Conservation (phyloP, 495 filamentous ascomycete genomes). For the Penicillium ucsense region DNA sequence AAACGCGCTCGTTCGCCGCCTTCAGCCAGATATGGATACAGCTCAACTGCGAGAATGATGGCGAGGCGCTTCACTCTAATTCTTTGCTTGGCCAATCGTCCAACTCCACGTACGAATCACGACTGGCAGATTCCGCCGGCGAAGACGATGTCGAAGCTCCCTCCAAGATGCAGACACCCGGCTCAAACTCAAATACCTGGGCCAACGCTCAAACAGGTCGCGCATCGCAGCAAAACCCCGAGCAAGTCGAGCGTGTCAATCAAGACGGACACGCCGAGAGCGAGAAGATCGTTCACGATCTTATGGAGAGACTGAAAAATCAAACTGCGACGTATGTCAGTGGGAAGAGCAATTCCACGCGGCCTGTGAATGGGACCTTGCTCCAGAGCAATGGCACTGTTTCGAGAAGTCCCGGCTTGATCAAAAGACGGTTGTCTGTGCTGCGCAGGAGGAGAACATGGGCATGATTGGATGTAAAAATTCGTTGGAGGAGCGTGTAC, state of each 20-base stretch:
- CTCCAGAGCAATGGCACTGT: slow-evolving; percentile 12
- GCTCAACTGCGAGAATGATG: slow-evolving; percentile 17
- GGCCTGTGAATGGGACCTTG: slow-evolving; percentile 4
- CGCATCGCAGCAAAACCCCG: slow-evolving; percentile 8
- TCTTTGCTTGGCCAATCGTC: too few species aligned
- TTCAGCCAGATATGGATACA: slow-evolving; percentile 27
- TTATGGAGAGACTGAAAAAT: slow-evolving; percentile 14
- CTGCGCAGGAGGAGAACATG: slow-evolving; percentile 12
- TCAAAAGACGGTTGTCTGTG: slow-evolving; percentile 14
- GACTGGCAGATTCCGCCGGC: slow-evolving; percentile 5
- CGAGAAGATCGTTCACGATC: slow-evolving; percentile 9
- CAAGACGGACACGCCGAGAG: slow-evolving; percentile 17
- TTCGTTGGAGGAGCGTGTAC: not conserved
- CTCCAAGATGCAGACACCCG: slow-evolving; percentile 14
- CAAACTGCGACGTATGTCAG: slow-evolving; percentile 7
- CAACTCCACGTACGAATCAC: not conserved
- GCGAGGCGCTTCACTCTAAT: too few species aligned
- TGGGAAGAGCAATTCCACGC: slow-evolving; percentile 11
- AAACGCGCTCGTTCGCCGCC: slow-evolving; percentile 14
- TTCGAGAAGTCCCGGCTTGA: slow-evolving; percentile 9
- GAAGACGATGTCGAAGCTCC: slow-evolving; percentile 4
- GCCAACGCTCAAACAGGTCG: slow-evolving; percentile 6
- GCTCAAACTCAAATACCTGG: slow-evolving; percentile 17
- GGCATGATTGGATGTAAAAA: slow-evolving; percentile 1
- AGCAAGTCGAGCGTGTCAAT: slow-evolving; percentile 14